Percentiles rank a stretch among this genome's conserved stretches.
These are phyloP conservation scores for Tricholoma sp. DNA, from an alignment of 768 basidiomycete species.

Conservation along the genomic window DNA sequence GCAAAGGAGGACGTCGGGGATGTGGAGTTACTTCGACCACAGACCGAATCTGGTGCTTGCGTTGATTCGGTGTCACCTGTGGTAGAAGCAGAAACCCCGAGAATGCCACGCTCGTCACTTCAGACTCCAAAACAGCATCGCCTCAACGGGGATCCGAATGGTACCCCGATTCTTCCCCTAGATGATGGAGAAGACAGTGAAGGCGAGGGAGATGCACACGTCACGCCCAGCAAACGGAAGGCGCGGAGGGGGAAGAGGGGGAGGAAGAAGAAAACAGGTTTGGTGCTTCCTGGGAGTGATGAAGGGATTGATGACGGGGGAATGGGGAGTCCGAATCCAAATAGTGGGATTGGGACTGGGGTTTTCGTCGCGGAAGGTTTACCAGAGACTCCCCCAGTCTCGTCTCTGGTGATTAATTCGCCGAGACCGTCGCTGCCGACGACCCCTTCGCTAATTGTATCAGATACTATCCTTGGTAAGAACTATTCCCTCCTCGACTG, in stretches of 20 bases:
- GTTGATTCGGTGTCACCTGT: neutral
- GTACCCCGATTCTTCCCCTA: neutral
- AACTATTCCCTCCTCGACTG: neutral
- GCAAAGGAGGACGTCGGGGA: neutral
- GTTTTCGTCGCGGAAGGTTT: neutral
- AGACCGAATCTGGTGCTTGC: neutral
- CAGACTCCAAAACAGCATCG: neutral
- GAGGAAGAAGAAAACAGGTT: constrained; percentile 46
- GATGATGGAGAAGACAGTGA: constrained; percentile 1
- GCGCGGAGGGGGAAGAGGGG: constrained; percentile 46
- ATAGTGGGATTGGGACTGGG: neutral
- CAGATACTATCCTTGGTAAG: constrained; percentile 72
- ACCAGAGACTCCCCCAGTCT: constrained; percentile 5
- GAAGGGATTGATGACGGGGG: constrained; percentile 26
- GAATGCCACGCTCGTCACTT: neutral
- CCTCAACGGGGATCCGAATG: neutral
- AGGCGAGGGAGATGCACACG: constrained; percentile 24
- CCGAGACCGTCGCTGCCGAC: constrained; percentile 19
- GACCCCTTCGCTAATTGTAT: constrained; percentile 58
- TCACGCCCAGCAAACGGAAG: constrained; percentile 43
- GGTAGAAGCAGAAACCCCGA: neutral
- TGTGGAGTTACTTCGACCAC: neutral
- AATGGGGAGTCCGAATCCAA: neutral
- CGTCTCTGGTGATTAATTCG: constrained; percentile 20
- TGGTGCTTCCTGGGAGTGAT: constrained; percentile 32